Evolutionary conservation across 345 rosid species (phyloP).

Genomic region (Sisymbrium altissimum): DNA sequence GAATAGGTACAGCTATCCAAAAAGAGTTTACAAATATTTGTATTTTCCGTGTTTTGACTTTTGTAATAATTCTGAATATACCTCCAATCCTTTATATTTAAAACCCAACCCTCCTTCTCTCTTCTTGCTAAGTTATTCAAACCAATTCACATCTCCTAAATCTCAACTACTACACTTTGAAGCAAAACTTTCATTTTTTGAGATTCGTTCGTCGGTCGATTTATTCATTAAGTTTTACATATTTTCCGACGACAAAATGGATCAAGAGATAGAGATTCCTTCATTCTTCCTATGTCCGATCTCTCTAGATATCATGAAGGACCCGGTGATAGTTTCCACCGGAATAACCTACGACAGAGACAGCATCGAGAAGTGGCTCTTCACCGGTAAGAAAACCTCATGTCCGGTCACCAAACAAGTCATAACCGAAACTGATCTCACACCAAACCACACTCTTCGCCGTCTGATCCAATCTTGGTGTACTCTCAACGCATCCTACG

Average conservation of each 20-base stretch:
- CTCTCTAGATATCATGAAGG: constrained; percentile 75
- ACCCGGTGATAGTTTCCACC: constrained; percentile 61
- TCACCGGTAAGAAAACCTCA: constrained; percentile 44
- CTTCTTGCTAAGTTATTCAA: constrained; percentile 35
- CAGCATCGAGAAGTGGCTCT: constrained; percentile 71
- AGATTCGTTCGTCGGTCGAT: constrained; percentile 16
- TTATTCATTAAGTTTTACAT: background rate
- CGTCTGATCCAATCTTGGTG: constrained; percentile 96
- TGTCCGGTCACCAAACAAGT: constrained; percentile 78
- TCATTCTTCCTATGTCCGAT: constrained; percentile 65
- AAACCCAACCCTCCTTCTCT: constrained; percentile 18
- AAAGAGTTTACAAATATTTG: constrained; percentile 15
- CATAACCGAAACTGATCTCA: constrained; percentile 55
- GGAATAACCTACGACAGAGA: constrained; percentile 79
- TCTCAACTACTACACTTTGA: constrained; percentile 26
- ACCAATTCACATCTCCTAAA: constrained; percentile 35
- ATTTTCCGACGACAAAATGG: constrained; percentile 37
- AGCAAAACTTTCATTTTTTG: background rate
- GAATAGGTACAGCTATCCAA: constrained; percentile 12
- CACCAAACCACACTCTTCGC: constrained; percentile 86
- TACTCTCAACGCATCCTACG: constrained; percentile 74
- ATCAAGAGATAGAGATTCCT: constrained; percentile 67
- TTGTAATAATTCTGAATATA: constrained; percentile 26
- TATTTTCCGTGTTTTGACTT: constrained; percentile 65
- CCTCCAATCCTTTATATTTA: constrained; percentile 36